Evolutionary conservation across 1,284 basidiomycete species (phyloP), one percentile per base, ranked within the genome.

Genomic region (Puccinia triticina): DNA sequence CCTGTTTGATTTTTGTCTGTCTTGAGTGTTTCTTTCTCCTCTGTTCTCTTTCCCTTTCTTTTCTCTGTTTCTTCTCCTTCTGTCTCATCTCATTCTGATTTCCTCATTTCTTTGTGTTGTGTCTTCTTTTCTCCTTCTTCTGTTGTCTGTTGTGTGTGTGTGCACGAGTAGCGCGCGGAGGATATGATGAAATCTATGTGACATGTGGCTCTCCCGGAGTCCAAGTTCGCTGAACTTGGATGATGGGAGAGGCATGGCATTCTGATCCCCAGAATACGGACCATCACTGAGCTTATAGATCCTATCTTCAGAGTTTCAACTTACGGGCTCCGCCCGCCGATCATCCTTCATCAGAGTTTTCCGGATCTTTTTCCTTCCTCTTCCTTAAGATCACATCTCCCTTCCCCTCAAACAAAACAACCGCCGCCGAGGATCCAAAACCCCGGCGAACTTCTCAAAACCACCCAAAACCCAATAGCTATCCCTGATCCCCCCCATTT

Each of bases 161-260:
- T 29, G 57, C 57, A 14, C 57, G 57, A 4, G 57, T 59, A 59
- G 57, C 57, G 57, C 26, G 57, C 57, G 57, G 26, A 59, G 57
- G 57, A 59, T n/a, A 26, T 59, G 23, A 59, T 59, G 57, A 59
- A 59, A 59, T 59, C 5, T n/a, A 59, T 26, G 57, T 59, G 57
- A 59, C 57, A 59, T 16, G 57, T 59, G 18, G 57, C 50, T 29
- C 26, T 29, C 57, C 57, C n/a, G 26, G 26, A 29, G 23, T 29
- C 26, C 23, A 29, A 29, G 23, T 59, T 59, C 11, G n/a, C 57
- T 11, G 57, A 59, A 59, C 57, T 59, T 59, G 57, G 57, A 59
- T n/a, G 57, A 59, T 26, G 57, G 57, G 57, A 29, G 57, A n/a
- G 57, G 57, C 57, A 59, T 26, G 57, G 40, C 40, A 43, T 43